Conservation (phyloP, 2,329 filamentous ascomycete genomes). For the Hymenoscyphus infarciens region DNA sequence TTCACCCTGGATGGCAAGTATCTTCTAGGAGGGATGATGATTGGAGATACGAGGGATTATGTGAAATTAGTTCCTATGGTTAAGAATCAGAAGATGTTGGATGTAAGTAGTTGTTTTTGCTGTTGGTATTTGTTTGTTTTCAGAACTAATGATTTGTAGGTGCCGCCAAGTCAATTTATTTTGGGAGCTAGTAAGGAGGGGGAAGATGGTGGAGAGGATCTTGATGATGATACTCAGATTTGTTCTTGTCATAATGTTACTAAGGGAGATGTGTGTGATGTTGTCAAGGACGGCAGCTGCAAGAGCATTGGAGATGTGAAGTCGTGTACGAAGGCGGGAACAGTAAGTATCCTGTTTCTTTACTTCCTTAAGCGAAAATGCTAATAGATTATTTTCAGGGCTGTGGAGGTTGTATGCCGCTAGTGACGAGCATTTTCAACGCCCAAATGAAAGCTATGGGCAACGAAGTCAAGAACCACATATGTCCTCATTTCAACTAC, state of each 20-base stretch:
- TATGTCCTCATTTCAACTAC: constrained; percentile 81
- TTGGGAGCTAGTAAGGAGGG: constrained; percentile 71
- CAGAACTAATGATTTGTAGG: background rate
- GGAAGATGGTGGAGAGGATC: constrained; percentile 71
- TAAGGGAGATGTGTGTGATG: constrained; percentile 72
- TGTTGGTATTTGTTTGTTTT: background rate
- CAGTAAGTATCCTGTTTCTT: constrained; percentile 33
- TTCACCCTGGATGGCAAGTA: constrained; percentile 90
- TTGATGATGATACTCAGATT: constrained; percentile 81
- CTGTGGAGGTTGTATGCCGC: constrained; percentile 84
- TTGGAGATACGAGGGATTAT: constrained; percentile 87
- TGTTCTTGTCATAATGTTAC: constrained; percentile 92
- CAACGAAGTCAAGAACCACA: constrained; percentile 78
- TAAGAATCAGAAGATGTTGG: constrained; percentile 75
- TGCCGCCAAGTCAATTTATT: constrained; percentile 75
- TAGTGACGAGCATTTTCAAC: constrained; percentile 88
- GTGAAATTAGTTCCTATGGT: constrained; percentile 85
- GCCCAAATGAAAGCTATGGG: constrained; percentile 82
- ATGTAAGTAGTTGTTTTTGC: constrained; percentile 44
- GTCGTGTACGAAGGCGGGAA: constrained; percentile 86
- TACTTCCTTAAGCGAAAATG: background rate
- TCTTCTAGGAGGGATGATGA: constrained; percentile 94
- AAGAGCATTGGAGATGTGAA: constrained; percentile 81
- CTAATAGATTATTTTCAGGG: constrained; percentile 41
- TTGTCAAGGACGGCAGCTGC: constrained; percentile 74